Evolutionary conservation across 331 rosid species (phyloP), one percentile per base, ranked within the genome.

Genomic region (Dryas integrifolia): DNA sequence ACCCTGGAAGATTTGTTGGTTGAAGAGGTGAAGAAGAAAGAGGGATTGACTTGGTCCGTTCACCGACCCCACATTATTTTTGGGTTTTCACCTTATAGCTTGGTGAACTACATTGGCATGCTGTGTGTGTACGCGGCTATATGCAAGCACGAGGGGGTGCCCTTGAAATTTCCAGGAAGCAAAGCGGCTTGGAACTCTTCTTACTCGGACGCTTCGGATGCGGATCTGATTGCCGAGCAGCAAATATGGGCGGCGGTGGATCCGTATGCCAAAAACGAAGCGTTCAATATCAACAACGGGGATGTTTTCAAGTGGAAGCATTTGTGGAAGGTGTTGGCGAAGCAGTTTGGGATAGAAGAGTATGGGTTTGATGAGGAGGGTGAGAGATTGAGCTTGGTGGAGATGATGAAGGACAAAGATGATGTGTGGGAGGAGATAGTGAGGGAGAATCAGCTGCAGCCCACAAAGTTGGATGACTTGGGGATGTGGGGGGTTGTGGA

Each of bases 401-500:
- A 67, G 58, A 12, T 35, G 44, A 47, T 67, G 72, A 48, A 21
- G 44, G 72, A 56, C 57, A 67, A 67, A 9, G 72, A 24, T 16
- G 41, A 35, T 0, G 72, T 67, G 1, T 67, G 72, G 72, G 57
- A 47, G 40, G 72, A 67, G 45, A 48, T 67, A 11, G 72, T 24
- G 56, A 48, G 7, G 72, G 72, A 67, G 21, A 67, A 67, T 26
- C 44, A 48, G 58, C 57, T 67, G 72, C 6, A 46, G 72, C 18
- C 0, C 12, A 67, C 72, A 8, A 48, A 5, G 58, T 15, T 67
- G 55, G 72, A 67, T 44, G 72, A 67, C 21, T 56, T 67, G 56
- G 72, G 58, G 1, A 56, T 26, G 43, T 67, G 72, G 72, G 46
- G 72, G 72, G 46, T 67, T 67, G 72, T 13, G 69, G 69, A 65